phyloP scores from a whole-genome alignment of 495 filamentous ascomycete species.

The Podospora comata region DNA sequence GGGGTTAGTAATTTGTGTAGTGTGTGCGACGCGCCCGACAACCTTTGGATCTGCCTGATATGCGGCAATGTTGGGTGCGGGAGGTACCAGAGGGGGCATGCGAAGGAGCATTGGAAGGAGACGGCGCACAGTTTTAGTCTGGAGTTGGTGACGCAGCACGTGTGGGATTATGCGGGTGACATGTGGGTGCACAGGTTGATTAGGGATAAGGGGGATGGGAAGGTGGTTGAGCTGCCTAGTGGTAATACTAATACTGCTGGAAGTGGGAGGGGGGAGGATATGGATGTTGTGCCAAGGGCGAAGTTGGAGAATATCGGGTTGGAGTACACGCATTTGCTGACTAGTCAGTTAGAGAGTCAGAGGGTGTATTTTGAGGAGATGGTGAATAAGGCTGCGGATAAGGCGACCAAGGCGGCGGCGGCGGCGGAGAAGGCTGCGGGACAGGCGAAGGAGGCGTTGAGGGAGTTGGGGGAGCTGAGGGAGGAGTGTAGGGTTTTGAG shows the following conservation, averaged over 20 bases:
- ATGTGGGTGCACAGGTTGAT: slow-evolving; percentile 95
- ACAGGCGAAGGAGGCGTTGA: slow-evolving; percentile 50
- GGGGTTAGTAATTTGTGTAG: slow-evolving; percentile 56
- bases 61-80: slow-evolving; percentile 93
- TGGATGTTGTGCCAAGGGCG: slow-evolving; percentile 78
- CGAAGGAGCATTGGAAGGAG: slow-evolving; percentile 88
- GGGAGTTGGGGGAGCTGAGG: slow-evolving; percentile 50
- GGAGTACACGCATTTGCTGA: slow-evolving; percentile 92
- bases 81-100: slow-evolving; percentile 89
- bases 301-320: slow-evolving; percentile 90
- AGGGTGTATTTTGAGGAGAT: slow-evolving; percentile 92
- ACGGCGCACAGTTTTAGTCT: slow-evolving; percentile 87
- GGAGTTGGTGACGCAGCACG: slow-evolving; percentile 86
- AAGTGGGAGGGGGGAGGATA: slow-evolving; percentile 28
- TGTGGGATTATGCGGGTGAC: slow-evolving; percentile 96
- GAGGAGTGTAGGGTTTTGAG: slow-evolving; percentile 54
- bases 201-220: slow-evolving; percentile 84
- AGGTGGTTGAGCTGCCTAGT: slow-evolving; percentile 76
- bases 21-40: slow-evolving; percentile 69
- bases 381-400: slow-evolving; percentile 86
- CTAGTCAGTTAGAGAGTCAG: slow-evolving; percentile 86
- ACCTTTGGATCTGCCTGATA: slow-evolving; percentile 93
- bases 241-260: not conserved
- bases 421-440: slow-evolving; percentile 60
- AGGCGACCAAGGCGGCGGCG: slow-evolving; percentile 69